Base-by-base conservation (phyloP, 257 asterid genomes). In the Parsonsia alboflavescens region DNA sequence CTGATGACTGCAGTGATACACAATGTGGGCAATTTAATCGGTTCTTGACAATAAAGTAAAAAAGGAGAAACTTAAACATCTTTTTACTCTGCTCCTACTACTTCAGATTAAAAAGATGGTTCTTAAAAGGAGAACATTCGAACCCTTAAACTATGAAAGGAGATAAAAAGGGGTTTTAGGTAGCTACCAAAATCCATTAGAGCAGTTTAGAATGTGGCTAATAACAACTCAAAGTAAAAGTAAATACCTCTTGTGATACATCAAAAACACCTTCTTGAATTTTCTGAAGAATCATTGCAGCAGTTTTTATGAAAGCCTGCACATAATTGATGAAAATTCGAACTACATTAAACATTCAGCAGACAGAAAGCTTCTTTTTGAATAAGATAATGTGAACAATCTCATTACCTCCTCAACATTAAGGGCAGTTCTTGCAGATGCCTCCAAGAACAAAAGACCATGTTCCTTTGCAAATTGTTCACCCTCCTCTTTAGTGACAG, bases 401-500 rank as follows among this genome's bases (percentile, higher is more conserved):
- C 50, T 44, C 33, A 15, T 79, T 50, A 89, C 97, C 96, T 88
- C 92, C 80, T 91, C 93, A 16, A 91, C 96, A 79, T 88, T 91
- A 76, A 88, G 93, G n/a, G 92, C 90, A 54, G 97, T 89, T 85
- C 93, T 89, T 56, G 97, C 95, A 73, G 93, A 90, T 21, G 89
- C 90, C 79, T 89, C 97, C 79, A 90, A 19, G 82, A 90, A 90
- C 57, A 87, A 69, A 73, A 90, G 93, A 53, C 96, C 96, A 64
- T 90, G 84, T 80, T 90, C 91, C 80, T 87, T 88, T 53, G 96
- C 96, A 85, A 91, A 91, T 63, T 89, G 96, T 59, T 89, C 97
- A n/a, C 93, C 97, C 73, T 91, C 96, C 85, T 89, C 97, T 78
- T 85, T 91, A 78, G 89, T 89, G 42, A 89, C 93, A 76, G 93